Percentiles rank a stretch among this genome's conserved stretches.
Conservation (phyloP, 805 yeast genomes). For the Pichia nakasei region DNA sequence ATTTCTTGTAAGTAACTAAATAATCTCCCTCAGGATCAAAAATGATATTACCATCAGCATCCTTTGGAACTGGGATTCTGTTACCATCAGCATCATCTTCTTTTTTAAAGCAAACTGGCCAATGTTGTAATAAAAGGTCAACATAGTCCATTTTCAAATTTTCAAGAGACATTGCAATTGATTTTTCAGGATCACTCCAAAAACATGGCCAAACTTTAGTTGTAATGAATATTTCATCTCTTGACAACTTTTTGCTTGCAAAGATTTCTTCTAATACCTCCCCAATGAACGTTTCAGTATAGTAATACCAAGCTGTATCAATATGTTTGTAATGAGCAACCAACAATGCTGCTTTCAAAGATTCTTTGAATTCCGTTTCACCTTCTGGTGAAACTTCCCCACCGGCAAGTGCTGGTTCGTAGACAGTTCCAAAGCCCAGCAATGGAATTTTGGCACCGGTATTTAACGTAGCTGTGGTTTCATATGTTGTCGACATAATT, state of each 20-base stretch:
- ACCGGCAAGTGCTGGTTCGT: too few species aligned
- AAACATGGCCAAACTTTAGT: slow-evolving; percentile 59
- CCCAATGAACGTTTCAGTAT: slow-evolving; percentile 35
- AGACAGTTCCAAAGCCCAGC: slow-evolving; percentile 61
- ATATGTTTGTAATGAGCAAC: slow-evolving; percentile 42
- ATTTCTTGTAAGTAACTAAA: slow-evolving; percentile 60
- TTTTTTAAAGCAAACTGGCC: slow-evolving; percentile 39
- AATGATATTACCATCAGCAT: slow-evolving; percentile 36
- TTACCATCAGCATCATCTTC: slow-evolving; percentile 28
- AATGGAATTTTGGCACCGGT: slow-evolving; percentile 57
- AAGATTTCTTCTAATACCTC: slow-evolving; percentile 39
- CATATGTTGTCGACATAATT: background rate
- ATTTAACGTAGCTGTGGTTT: slow-evolving; percentile 38
- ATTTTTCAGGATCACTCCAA: slow-evolving; percentile 32
- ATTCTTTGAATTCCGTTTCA: slow-evolving; percentile 9
- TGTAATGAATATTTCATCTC: slow-evolving; percentile 57
- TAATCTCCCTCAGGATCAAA: slow-evolving; percentile 80
- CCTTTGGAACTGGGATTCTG: slow-evolving; percentile 29
- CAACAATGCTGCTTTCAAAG: slow-evolving; percentile 18
- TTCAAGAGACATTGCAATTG: slow-evolving; percentile 33
- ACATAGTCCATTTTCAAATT: slow-evolving; percentile 38
- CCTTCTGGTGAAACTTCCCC: slow-evolving; percentile 10
- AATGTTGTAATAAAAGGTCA: slow-evolving; percentile 39
- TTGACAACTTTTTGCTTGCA: slow-evolving; percentile 35
- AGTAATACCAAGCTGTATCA: slow-evolving; percentile 46